phyloP scores from a whole-genome alignment of 2,329 filamentous ascomycete genomes.

The Arthrobotrys musiformis region DNA sequence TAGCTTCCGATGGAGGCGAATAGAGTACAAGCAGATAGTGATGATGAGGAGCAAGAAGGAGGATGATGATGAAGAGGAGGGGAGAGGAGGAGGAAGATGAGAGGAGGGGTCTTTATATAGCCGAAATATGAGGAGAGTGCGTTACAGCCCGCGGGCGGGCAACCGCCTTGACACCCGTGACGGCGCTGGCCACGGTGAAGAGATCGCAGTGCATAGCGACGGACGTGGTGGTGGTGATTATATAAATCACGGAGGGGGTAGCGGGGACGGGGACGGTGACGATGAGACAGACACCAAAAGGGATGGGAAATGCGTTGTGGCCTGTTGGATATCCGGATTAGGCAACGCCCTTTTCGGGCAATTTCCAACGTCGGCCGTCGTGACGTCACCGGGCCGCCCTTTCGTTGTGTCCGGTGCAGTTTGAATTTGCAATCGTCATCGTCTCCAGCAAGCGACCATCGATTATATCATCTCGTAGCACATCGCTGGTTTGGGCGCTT shows the following conservation, averaged over 20 bases:
- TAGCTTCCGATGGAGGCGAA: too few species aligned
- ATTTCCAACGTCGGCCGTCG: slow-evolving; percentile 9
- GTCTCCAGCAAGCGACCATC: too few species aligned
- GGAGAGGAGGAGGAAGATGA: slow-evolving; percentile 62
- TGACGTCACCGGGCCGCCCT: not conserved
- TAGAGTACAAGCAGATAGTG: too few species aligned
- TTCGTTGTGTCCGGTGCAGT: too few species aligned
- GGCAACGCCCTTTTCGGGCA: slow-evolving; percentile 29
- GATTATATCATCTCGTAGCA: not conserved
- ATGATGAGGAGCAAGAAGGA: slow-evolving; percentile 63
- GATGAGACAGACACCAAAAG: not conserved
- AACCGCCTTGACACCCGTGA: too few species aligned
- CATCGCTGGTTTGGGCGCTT: not conserved
- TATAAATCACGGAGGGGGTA: slow-evolving; percentile 17
- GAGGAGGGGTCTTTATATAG: not conserved
- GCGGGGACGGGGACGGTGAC: slow-evolving; percentile 53
- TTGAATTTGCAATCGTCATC: too few species aligned
- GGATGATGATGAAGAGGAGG: slow-evolving; percentile 63
- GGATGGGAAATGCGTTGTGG: not conserved
- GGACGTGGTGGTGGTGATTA: not conserved
- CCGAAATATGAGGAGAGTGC: too few species aligned
- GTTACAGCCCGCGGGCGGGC: too few species aligned
- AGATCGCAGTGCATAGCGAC: too few species aligned
- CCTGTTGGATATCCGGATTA: slow-evolving; percentile 30
- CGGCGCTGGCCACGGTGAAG: too few species aligned